Conservation (phyloP, 257 asterid species). For the Paraleonurus japonicus region DNA sequence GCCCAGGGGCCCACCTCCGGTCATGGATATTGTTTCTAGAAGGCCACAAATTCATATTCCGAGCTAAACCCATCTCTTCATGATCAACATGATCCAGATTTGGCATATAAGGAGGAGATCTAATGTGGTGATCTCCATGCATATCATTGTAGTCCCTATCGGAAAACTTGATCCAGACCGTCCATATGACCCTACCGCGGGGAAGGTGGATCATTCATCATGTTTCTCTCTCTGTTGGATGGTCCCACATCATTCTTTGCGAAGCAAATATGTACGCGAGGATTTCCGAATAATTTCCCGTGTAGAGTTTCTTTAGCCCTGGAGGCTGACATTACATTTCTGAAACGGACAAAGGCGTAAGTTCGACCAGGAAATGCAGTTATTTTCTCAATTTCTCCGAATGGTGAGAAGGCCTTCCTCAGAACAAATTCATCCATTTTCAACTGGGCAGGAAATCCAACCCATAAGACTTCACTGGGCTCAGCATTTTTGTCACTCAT, state of each 20-base stretch:
- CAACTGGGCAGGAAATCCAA: constrained; percentile 88
- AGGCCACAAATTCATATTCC: constrained; percentile 47
- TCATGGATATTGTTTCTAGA: constrained; percentile 45
- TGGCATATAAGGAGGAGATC: constrained; percentile 58
- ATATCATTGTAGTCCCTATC: constrained; percentile 48
- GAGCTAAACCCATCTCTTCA: constrained; percentile 34
- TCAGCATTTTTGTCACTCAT: constrained; percentile 57
- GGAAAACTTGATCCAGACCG: constrained; percentile 42
- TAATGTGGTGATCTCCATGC: constrained; percentile 41
- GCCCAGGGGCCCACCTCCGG: constrained; percentile 46
- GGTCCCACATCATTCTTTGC: constrained; percentile 70
- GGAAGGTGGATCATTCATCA: constrained; percentile 50
- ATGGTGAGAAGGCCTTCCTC: constrained; percentile 81
- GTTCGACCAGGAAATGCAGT: constrained; percentile 94
- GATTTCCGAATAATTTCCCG: constrained; percentile 85
- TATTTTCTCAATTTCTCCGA: constrained; percentile 86
- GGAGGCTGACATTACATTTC: constrained; percentile 61
- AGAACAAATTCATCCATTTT: constrained; percentile 78
- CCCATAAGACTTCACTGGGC: constrained; percentile 91
- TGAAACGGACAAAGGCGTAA: constrained; percentile 86
- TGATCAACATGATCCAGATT: constrained; percentile 47
- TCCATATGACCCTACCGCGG: constrained; percentile 49
- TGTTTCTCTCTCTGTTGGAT: constrained; percentile 59
- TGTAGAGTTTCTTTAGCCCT: constrained; percentile 87
- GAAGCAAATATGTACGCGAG: constrained; percentile 85